Evolutionary conservation across 306 rosid species (phyloP), one percentile per base, ranked within the genome.

Genomic region (Glycine latifolia): DNA sequence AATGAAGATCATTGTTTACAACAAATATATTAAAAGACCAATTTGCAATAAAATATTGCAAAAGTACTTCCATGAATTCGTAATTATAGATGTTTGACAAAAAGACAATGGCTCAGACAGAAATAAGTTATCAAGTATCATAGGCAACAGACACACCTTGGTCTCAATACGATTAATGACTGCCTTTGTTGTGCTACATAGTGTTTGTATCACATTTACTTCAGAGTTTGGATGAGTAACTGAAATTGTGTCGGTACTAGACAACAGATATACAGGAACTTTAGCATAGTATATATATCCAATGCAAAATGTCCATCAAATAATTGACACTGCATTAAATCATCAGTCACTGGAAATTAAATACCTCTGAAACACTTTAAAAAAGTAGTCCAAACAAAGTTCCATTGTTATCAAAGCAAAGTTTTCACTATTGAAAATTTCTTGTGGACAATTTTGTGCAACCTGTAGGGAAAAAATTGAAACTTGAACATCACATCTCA

Each of bases 391-490:
- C 31, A 90, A 83, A 78, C 96, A 89, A 85, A 91, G 94, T 79
- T 95, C 99, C 90, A 86, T 74, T 26, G 90, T 86, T 74, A 86
- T 65, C 84, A 88, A 84, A 61, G 94, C 78, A 87, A 93, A 90
- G 20, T 81, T 87, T 84, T 90, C 99, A 44, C 33, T 43, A 82
- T 83, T 75, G 78, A 91, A 88, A 83, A 88, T 88, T 66, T 82
- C 90, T 73, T 80, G 88, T 13, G 98, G 97, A 85, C 97, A 93
- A 90, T 89, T 93, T 82, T 89, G 87, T 86, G 91, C 92, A 79
- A 93, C 90, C 99, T 95, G 90, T 13, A 50, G 61, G 60, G 71
- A 83, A 49, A 79, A 89, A 86, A 87, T 7, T 67, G 67, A 81
- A 86, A 84, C 77, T 74, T 61, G 67, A 81, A 59, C 16, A 82